Evolutionary conservation across 192 early-diverging fungal species (phyloP).

Genomic region (Umbelopsis vinacea): DNA sequence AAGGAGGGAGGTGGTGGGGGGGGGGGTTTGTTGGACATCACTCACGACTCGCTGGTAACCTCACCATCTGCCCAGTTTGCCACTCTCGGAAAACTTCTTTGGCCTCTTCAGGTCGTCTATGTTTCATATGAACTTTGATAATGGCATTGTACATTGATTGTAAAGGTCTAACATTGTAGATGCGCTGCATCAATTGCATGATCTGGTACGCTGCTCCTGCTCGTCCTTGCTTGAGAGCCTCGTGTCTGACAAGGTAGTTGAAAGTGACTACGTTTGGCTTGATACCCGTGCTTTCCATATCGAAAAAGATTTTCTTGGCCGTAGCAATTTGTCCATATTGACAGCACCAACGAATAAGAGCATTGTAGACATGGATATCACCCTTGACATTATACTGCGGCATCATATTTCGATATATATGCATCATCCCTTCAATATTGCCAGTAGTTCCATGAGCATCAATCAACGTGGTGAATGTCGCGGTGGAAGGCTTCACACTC

Average conservation of each 20-base stretch:
- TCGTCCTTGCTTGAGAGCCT: slow-evolving; percentile 33
- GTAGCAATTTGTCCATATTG: slow-evolving; percentile 27
- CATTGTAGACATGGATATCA: slow-evolving; percentile 28
- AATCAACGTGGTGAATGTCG: slow-evolving; percentile 36
- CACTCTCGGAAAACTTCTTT: slow-evolving; percentile 28
- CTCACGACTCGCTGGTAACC: slow-evolving; percentile 1
- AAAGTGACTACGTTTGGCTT: slow-evolving; percentile 42
- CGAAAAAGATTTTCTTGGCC: slow-evolving; percentile 32
- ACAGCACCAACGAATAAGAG: slow-evolving; percentile 41
- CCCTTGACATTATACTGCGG: slow-evolving; percentile 26
- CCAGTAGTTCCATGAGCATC: slow-evolving; percentile 38
- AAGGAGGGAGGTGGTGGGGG: no score
- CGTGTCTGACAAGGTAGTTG: slow-evolving; percentile 40
- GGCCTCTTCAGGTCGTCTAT: slow-evolving; percentile 35
- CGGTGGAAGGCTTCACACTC: slow-evolving; percentile 10
- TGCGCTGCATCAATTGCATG: slow-evolving; percentile 33
- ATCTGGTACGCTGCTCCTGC: slow-evolving; percentile 29
- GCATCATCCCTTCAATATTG: slow-evolving; percentile 25
- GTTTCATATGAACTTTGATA: slow-evolving; percentile 36
- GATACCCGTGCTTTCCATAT: slow-evolving; percentile 33
- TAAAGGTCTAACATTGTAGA: slow-evolving; percentile 31
- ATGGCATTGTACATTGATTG: slow-evolving; percentile 34
- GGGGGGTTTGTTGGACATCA: neutral
- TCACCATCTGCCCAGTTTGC: slow-evolving; percentile 8
- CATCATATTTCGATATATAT: slow-evolving; percentile 42